Base-by-base conservation (phyloP, 306 rosid genomes). In the Cercis canadensis region DNA sequence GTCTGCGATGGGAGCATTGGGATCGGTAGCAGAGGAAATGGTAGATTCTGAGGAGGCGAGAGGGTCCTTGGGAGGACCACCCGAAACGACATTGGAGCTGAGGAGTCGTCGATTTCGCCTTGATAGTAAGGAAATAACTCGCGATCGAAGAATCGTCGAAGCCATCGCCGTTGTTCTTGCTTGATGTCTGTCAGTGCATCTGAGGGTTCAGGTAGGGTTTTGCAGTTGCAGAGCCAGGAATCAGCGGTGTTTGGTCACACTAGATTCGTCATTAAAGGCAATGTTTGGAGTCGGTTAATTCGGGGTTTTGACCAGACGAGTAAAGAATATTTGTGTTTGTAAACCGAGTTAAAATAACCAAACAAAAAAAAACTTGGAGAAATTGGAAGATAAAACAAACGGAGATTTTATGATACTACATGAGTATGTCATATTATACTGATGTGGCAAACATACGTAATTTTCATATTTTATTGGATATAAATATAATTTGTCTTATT, bases 61-160 rank as follows among this genome's bases (percentile, higher is more conserved):
- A 0, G 68, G 40, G 13, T 62, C 68, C 21, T 62, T 62, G 29
- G 69, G 70, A 59, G 70, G n/a, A n/a, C 52, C 14, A 15, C 53
- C 11, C 4, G 80, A 34, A 49, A 56, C 53, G 0, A 69, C 70
- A 65, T 44, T 29, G 71, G 81, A 24, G 19, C 49, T 75, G 14
- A 65, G 81, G 2, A 75, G 65, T 17, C 81, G 66, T 7, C 52
- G 52, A 39, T 13, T 41, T 15, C 32, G 74, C 8, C 65, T 80
- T 4, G 78, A 43, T 45, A 67, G 43, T n/a, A 50, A 16, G 36
- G 74, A 70, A 44, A 31, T 24, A 14, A 50, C 37, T 37, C 78
- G 81, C 14, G 81, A 80, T 58, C 84, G 81, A 52, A 80, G 62
- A 45, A 70, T 14, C 29, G 71, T 54, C 29, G 70, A 63, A 57